Percentiles rank a stretch among this genome's conserved stretches.
Conservation (phyloP, 1,284 basidiomycete species). For the Cutaneotrichosporon cyanovorans region DNA sequence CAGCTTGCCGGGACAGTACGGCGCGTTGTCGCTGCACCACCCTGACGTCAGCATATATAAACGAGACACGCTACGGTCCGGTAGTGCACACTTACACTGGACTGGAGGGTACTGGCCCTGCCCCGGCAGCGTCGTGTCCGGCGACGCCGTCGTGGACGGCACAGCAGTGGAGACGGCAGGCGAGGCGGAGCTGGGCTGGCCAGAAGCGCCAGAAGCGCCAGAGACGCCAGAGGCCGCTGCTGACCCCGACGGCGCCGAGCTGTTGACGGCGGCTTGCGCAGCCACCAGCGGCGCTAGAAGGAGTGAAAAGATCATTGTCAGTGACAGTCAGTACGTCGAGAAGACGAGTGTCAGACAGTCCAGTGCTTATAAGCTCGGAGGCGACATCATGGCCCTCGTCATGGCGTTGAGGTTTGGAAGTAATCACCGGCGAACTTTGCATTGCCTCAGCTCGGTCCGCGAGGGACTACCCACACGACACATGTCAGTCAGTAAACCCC, state of each 20-base stretch:
- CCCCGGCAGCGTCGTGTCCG: constrained; percentile 55
- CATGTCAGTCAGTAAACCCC: no score
- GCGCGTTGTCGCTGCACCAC: constrained; percentile 51
- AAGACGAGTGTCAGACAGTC: no score
- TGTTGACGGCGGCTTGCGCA: background rate
- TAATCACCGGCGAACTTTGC: no score
- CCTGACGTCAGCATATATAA: background rate
- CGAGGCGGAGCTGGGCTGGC: background rate
- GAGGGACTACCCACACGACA: no score
- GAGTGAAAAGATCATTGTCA: background rate
- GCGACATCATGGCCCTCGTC: no score
- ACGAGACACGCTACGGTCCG: no score
- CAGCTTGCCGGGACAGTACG: constrained; percentile 72
- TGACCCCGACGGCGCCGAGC: background rate
- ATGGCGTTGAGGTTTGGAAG: no score
- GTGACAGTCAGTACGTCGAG: no score
- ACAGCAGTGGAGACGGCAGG: constrained; percentile 28
- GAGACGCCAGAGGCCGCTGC: background rate
- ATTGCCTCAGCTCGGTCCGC: no score
- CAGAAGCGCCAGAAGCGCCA: background rate
- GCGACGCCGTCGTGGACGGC: constrained; percentile 57
- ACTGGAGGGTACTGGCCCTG: constrained; percentile 61
- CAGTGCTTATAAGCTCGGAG: no score
- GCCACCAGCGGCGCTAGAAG: background rate
- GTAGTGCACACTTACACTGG: constrained; percentile 46